A percentile compares a stretch with the other conserved stretches of the same genome.
phyloP scores from a whole-genome alignment of 495 filamentous ascomycete genomes.

The Neurospora sp. region DNA sequence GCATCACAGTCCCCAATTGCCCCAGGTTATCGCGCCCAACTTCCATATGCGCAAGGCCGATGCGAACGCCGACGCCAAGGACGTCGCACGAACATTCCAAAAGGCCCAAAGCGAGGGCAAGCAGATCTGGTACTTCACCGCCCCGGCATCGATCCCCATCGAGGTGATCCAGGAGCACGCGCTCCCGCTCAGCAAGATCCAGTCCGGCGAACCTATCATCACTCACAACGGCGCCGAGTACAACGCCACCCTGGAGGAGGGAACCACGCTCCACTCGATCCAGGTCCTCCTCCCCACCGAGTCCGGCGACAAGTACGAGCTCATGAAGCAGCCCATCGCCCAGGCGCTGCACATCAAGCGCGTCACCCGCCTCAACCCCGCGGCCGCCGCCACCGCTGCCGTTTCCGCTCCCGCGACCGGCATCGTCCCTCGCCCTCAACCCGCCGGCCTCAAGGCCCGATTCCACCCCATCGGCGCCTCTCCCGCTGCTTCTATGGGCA shows the following conservation, averaged over 20 bases:
- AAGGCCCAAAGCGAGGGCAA: conserved; percentile 37
- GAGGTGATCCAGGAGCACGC: conserved; percentile 37
- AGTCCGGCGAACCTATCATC: conserved; percentile 26
- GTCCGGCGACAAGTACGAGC: conserved; percentile 29
- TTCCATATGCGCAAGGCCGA: conserved; percentile 25
- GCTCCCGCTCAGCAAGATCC: conserved; percentile 30
- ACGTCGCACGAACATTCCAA: conserved; percentile 29
- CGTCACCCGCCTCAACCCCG: conserved; percentile 29
- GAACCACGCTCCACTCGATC: conserved; percentile 27
- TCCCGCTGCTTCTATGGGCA: conserved; percentile 6
- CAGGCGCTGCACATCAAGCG: conserved; percentile 34
- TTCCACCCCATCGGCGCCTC: conserved; percentile 33
- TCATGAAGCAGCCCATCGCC: conserved; percentile 30
- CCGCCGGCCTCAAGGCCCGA: conserved; percentile 33
- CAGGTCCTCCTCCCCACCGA: conserved; percentile 34
- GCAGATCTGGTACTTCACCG: conserved; percentile 43
- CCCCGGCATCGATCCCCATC: conserved; percentile 37
- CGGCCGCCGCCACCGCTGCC: conserved; percentile 14
- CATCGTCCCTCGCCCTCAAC: conserved; percentile 31
- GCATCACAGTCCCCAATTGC: not conserved
- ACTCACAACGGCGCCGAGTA: conserved; percentile 34
- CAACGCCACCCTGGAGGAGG: conserved; percentile 23
- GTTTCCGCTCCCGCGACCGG: conserved; percentile 14
- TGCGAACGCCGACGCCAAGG: conserved; percentile 23
- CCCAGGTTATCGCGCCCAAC: conserved; percentile 16